These are phyloP conservation scores for Yamadazyma sp. DNA, from an alignment of 1,139 yeast species.

Conservation along the genomic window DNA sequence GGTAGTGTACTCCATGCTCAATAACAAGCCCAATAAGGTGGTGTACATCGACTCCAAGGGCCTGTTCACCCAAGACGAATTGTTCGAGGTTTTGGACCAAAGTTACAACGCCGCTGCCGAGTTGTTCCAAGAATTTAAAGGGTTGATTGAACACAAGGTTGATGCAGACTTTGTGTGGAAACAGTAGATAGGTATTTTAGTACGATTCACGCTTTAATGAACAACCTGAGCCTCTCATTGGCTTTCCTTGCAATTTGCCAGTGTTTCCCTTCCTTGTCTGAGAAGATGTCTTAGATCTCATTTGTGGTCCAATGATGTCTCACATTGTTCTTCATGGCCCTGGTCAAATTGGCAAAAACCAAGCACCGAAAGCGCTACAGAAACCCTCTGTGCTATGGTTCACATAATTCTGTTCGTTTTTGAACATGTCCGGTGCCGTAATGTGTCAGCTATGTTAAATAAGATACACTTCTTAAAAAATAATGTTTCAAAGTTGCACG, in stretches of 20 bases:
- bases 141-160: constrained; percentile 48
- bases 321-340: too few species aligned
- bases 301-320: too few species aligned
- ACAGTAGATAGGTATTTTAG: constrained; percentile 5
- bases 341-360: too few species aligned
- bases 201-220: constrained; percentile 2
- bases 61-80: constrained; percentile 54
- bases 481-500: not conserved
- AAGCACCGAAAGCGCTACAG: too few species aligned
- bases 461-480: not conserved
- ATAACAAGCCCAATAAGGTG: constrained; percentile 52
- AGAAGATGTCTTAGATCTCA: too few species aligned
- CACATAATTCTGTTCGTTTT: too few species aligned
- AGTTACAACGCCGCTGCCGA: constrained; percentile 49
- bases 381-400: too few species aligned
- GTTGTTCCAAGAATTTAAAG: constrained; percentile 47
- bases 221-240: too few species aligned
- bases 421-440: not conserved
- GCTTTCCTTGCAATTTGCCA: too few species aligned
- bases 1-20: constrained; percentile 58
- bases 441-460: not conserved
- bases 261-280: too few species aligned
- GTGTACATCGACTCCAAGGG: constrained; percentile 75
- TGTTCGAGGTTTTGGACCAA: constrained; percentile 47
- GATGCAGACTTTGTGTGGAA: constrained; percentile 61